Evolutionary conservation across 805 yeast genomes (phyloP), one percentile per base, ranked within the genome.

Genomic region (Yarrowia sp.): DNA sequence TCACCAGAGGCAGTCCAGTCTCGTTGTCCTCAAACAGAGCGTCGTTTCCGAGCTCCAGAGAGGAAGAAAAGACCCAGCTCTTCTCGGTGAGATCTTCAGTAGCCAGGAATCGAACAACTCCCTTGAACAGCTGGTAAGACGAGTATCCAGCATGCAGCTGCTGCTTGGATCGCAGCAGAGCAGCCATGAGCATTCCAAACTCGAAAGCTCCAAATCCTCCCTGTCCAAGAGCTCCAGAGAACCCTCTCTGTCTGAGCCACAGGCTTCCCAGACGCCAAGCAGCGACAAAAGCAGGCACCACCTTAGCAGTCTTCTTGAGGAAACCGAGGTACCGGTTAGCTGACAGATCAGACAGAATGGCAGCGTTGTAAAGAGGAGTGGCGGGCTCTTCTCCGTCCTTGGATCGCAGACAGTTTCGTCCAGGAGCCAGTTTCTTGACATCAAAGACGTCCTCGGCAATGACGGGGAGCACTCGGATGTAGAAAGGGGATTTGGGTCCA

Each of bases 171-270:
- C 86, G 85, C 47, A 95, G 78, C 64, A 95, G 77, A 1, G 92
- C 88, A 45, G 96, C 87, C 86, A 91, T 84, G 60, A 93, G 75
- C 42, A 88, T 77, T 35, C 92, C 87, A 74, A 92, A 92, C 77
- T 95, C 98, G 74, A 91, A 91, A 70, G 88, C 89, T 11, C 98
- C 98, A 75, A 95, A 93, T 0, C 98, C 98, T 36, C 90, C 89
- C 47, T 83, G 79, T 15, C 83, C 79, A 36, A 87, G 73, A 14
- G 83, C 76, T 0, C 96, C 85, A 10, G 84, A 80, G 66, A 91
- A 84, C 0, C 96, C 96, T 69, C 96, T 83, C 76, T 95, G 98
- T 58, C 84, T 82, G 45, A 95, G 80, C 99, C 99, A 95, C 65
- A 95, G 77, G 68, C 92, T 83, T 3, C 97, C 97, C 62, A 95